Base-by-base conservation (phyloP, 75 land plant species). In the Sequoia sempervirens region DNA sequence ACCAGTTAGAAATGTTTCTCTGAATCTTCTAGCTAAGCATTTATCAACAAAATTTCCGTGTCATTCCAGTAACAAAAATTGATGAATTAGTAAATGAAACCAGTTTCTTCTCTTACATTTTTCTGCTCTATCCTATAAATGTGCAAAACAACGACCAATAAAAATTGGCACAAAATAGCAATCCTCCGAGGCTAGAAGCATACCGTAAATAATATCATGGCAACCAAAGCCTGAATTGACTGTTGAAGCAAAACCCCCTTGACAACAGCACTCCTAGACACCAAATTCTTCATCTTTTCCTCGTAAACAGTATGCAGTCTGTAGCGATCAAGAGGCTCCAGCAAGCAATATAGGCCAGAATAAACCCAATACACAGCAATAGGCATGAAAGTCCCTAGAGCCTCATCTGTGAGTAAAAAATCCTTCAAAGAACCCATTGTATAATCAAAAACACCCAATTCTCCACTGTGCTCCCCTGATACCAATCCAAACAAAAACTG, bases 281-380 rank as follows among this genome's bases (percentile, higher is more conserved):
- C 95, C 81, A 93, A 85, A 84, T 96, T 94, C 86, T 87, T 90
- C 80, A 84, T 70, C 32, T 92, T 90, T 76, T 94, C 95, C 18
- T 94, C 99, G 47, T 88, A 86, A 17, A 81, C 83, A 3, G 92
- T 83, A 66, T 94, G 98, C 85, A 96, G 26, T 73, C 94, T 82
- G 61, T 88, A 96, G 52, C 83, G 83, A 23, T 91, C 93, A 18
- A 90, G 84, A 20, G 86, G 80, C n/a, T 84, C 88, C 43, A 96
- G 30, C 68, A 92, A 8, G 50, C 87, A 82, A 66, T 95, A 94
- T 3, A 95, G 14, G 26, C 95, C 96, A 12, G 96, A 89, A 83
- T 94, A 96, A 2, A 92, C 69, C 99, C 96, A 96, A 83, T 96
- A 96, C 30, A 96, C 94, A 43, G 90, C 13, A 30, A 96, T 87